Evolutionary conservation across 2,329 filamentous ascomycete species (phyloP).

Genomic region (Cryphonectria radicalis): DNA sequence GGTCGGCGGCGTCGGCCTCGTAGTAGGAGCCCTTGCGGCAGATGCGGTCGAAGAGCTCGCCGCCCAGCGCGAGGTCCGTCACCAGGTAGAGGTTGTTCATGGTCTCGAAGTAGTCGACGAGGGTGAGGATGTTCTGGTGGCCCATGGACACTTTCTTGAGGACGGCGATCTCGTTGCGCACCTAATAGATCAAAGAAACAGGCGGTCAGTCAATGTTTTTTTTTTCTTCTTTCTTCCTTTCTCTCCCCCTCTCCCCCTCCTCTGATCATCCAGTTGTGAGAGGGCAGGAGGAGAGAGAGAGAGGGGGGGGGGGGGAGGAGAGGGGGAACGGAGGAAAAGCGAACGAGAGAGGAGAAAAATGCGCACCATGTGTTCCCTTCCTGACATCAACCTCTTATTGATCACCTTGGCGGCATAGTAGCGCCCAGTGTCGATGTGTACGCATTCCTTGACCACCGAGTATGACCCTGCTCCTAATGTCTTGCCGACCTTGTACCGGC

Average conservation of each 20-base stretch:
- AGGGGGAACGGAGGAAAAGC: not conserved
- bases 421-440: slow-evolving; percentile 95
- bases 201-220: not conserved
- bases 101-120: slow-evolving; percentile 99
- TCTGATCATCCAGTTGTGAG: not conserved
- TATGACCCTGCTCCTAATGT: slow-evolving; percentile 96
- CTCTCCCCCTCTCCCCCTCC: not conserved
- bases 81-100: slow-evolving; percentile 99
- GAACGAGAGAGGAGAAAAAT: slow-evolving; percentile 20
- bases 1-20: slow-evolving; percentile 92
- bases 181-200: slow-evolving; percentile 56
- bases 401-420: slow-evolving; percentile 99
- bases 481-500: slow-evolving; percentile 98
- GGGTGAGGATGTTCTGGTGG: slow-evolving; percentile 94
- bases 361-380: slow-evolving; percentile 94
- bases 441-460: slow-evolving; percentile 98
- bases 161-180: slow-evolving; percentile 96
- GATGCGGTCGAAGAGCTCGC: slow-evolving; percentile 97
- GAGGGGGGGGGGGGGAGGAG: no score
- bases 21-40: slow-evolving; percentile 99
- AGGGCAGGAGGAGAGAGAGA: not conserved
- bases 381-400: slow-evolving; percentile 97
- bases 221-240: not conserved
- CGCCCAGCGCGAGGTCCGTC: slow-evolving; percentile 92
- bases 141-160: slow-evolving; percentile 99